Conservation (phyloP, 768 basidiomycete genomes). For the Mycena capillaripes region DNA sequence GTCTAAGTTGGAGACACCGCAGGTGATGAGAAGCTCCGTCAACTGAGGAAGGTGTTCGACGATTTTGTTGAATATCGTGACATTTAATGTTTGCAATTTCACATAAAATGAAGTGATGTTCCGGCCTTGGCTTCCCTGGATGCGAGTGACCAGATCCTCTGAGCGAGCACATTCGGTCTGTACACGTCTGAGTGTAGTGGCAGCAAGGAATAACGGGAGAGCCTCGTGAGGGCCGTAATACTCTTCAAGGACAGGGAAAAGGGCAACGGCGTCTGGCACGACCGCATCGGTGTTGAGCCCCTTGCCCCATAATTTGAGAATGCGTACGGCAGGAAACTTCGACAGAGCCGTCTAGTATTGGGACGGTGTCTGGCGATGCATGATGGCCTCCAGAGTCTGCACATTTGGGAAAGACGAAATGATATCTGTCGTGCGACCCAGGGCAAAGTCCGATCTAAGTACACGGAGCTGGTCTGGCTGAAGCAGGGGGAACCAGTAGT, state of each 20-base stretch:
- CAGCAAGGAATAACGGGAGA: neutral
- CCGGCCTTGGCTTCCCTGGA: neutral
- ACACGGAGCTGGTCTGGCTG: neutral
- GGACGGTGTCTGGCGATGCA: neutral
- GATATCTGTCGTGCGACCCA: neutral
- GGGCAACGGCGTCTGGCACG: neutral
- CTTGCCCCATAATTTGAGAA: neutral
- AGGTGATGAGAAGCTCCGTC: neutral
- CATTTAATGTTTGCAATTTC: neutral
- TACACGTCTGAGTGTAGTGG: neutral
- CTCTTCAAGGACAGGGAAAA: neutral
- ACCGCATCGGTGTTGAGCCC: neutral
- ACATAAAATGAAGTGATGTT: neutral
- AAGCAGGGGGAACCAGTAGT: neutral
- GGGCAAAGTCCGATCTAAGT: neutral
- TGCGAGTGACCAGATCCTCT: neutral
- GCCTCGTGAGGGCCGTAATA: neutral
- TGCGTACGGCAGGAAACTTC: slow-evolving; percentile 7
- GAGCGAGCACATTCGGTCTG: neutral
- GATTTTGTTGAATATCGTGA: neutral
- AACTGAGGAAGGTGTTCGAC: slow-evolving; percentile 2
- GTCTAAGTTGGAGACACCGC: neutral
- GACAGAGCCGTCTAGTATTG: neutral
- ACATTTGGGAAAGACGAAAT: slow-evolving; percentile 15
- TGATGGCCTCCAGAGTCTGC: neutral